phyloP scores from a whole-genome alignment of 257 asterid genomes.

The Plantago elongata region DNA sequence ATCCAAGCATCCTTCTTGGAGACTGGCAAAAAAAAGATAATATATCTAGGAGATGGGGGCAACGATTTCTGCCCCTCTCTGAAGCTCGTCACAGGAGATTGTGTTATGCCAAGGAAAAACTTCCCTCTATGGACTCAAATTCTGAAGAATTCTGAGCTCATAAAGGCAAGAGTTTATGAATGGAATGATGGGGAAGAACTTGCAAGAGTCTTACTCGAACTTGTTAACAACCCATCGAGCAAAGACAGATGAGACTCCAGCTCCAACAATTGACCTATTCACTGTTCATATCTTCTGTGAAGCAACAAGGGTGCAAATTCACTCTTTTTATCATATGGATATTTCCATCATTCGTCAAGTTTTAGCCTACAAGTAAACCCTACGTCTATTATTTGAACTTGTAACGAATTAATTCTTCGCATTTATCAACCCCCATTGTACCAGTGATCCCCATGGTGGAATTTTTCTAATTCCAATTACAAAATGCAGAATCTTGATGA shows the following conservation, averaged over 20 bases:
- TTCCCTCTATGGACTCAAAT: constrained; percentile 48
- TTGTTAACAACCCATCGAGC: constrained; percentile 27
- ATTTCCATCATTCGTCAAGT: too few relatives aligned
- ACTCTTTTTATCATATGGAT: not conserved
- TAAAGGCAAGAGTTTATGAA: constrained; percentile 55
- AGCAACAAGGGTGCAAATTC: not conserved
- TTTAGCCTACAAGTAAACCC: too few relatives aligned
- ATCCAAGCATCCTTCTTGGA: constrained; percentile 37
- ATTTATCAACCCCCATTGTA: too few relatives aligned
- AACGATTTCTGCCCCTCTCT: constrained; percentile 80
- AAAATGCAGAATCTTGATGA: too few relatives aligned
- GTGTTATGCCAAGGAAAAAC: constrained; percentile 58
- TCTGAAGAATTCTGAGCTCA: constrained; percentile 29
- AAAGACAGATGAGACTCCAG: constrained; percentile 12
- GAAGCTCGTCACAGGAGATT: constrained; percentile 56
- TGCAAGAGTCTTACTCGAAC: constrained; percentile 40
- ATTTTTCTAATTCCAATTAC: too few relatives aligned
- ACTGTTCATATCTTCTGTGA: not conserved
- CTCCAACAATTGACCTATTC: not conserved
- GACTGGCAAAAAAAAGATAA: constrained; percentile 28
- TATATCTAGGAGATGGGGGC: constrained; percentile 72
- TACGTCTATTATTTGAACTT: too few relatives aligned
- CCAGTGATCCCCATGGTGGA: too few relatives aligned
- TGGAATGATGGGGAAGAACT: constrained; percentile 71
- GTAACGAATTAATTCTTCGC: too few relatives aligned